Evolutionary conservation across 352 stramenopile genomes (phyloP), one percentile per base, ranked within the genome.

Genomic region (Blastocystis sp.): DNA sequence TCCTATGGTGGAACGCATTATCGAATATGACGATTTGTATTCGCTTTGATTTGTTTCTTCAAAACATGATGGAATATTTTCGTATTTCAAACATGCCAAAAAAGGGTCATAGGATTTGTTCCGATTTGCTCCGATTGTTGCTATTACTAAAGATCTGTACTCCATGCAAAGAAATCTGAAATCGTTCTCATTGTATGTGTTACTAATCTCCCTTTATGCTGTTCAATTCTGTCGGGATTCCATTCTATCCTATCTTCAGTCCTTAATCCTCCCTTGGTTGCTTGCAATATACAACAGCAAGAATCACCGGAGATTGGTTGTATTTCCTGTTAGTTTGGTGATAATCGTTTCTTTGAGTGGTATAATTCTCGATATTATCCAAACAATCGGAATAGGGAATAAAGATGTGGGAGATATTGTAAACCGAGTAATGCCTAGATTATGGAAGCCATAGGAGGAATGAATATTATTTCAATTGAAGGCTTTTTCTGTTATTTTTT

Each of bases 1-100:
- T 4, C 47, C 30, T 6, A 8, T 85, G 59, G 50, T 85, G 7
- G 47, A 85, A 18, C 34, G 26, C 8, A 85, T 85, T 66, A 24
- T 85, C 20, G 47, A 85, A 24, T 59, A 85, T 65, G 47, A 53
- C 30, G 26, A 50, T 3, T 37, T 68, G 18, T 66, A 13, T 18
- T 45, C 53, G 16, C 34, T 68, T 18, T 85, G 6, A 13, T 54
- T 8, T 85, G 50, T 85, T 85, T 85, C 24, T 69, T 85, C n/a
- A 20, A n/a, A 81, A n/a, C 45, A 39, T 13, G 3, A 55, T 26
- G 47, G 11, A 20, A 1, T 20, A 26, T 43, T 45, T 30, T 76
- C 26, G 24, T 24, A 43, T 53, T 76, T 76, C 34, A 47, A 11
- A 11, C 43, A 53, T 76, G 20, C 24, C 24, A 8, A 62, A 76